phyloP scores from a whole-genome alignment of 2,329 filamentous ascomycete species.

The Lasiodiplodia sp. region DNA sequence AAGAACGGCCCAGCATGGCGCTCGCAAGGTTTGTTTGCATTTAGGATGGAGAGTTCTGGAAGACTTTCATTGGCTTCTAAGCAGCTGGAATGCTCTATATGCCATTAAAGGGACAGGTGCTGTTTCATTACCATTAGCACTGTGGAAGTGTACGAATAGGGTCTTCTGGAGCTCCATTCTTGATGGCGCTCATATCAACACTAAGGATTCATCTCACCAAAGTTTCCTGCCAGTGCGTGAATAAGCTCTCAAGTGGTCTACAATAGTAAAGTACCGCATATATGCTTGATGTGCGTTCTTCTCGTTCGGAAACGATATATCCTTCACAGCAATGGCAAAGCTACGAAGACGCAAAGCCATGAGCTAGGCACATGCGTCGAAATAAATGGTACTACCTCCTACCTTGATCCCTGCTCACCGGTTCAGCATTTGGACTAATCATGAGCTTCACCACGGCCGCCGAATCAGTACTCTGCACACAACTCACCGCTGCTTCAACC shows the following conservation, averaged over 20 bases:
- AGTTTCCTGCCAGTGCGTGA: not conserved
- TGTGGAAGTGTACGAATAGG: not conserved
- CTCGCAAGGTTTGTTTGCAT: constrained; percentile 20
- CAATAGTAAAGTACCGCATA: not conserved
- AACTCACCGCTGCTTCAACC: no score
- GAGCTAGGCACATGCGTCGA: not conserved
- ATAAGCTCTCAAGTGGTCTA: not conserved
- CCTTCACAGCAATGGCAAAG: not conserved
- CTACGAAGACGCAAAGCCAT: not conserved
- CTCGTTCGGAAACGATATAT: not conserved
- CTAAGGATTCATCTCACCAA: not conserved
- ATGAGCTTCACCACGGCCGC: not conserved
- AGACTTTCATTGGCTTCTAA: not conserved
- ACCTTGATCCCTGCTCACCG: not conserved
- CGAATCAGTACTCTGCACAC: no score
- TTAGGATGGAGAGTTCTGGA: not conserved
- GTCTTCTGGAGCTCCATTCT: not conserved
- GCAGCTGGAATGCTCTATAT: constrained; percentile 17
- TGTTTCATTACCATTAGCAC: not conserved
- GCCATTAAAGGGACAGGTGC: not conserved
- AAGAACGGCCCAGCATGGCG: constrained; percentile 14
- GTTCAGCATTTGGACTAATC: not conserved
- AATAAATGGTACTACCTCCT: not conserved
- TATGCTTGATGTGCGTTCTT: not conserved
- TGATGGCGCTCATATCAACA: not conserved